Evolutionary conservation across 2,329 filamentous ascomycete genomes (phyloP), one percentile per base, ranked within the genome.

Genomic region (Aspergillus jensenii): DNA sequence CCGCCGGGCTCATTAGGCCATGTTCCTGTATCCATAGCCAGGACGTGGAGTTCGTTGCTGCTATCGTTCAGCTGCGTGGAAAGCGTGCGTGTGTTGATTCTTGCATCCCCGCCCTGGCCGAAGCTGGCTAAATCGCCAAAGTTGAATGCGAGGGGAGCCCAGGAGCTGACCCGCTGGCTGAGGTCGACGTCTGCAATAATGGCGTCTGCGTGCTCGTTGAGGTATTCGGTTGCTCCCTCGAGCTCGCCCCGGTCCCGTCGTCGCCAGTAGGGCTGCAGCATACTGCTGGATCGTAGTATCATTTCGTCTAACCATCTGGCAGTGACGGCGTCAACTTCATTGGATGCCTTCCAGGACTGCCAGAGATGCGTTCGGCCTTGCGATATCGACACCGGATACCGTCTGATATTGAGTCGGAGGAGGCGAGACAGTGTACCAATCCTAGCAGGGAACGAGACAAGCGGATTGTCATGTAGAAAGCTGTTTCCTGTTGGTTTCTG

Each of bases 1-100:
- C 81, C 81, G 53, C 81, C 81, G 25, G 79, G 79, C 55, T 79
- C 78, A 56, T 80, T 78, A 4, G 79, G 79, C 79, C 79, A 81
- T 58, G 79, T 82, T 3, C 80, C 80, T 25, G 77, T 81, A 59
- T 83, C 80, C 43, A 75, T 73, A 41, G 81, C 80, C 51, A 82
- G 76, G 44, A 83, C 79, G n/a, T 81, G 81, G 3, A 82, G 75
- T 8, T 83, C 80, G 11, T 68, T 71, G 61, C 78, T 79, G 5
- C 76, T 70, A 9, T 78, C 71, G 55, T 79, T 76, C 4, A 62
- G 35, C 39, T 62, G 59, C 1, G 59, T 62, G 0, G 59, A 62
- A 3, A 62, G 53, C 0, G 77, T 79, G 21, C 78, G 70, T 1
- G 79, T 82, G 59, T 80, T 79, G 50, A 81, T 76, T 33, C 80